phyloP scores from a whole-genome alignment of 108 stramenopile genomes.

The Pseudonitzschia multistriata region DNA sequence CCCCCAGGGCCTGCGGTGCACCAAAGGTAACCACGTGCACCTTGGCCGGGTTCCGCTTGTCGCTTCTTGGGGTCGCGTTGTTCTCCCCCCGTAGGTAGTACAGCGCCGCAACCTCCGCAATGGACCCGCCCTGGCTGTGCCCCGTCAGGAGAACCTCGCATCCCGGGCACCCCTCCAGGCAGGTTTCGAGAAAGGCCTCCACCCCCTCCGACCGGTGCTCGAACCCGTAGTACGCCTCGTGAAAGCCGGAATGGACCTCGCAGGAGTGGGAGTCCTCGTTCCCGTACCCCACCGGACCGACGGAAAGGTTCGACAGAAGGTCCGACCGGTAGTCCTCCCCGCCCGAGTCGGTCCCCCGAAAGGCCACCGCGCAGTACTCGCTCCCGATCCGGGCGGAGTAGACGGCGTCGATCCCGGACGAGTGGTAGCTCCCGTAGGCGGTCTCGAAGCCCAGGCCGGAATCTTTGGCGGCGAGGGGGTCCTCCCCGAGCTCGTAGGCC shows the following conservation, averaged over 20 bases:
- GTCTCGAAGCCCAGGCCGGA: background rate
- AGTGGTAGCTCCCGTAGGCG: background rate
- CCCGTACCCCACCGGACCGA: background rate
- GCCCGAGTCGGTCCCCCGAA: background rate
- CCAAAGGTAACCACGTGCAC: constrained; percentile 3
- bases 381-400: background rate
- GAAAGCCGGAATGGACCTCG: constrained; percentile 1
- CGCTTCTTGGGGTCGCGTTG: too few relatives aligned
- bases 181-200: background rate
- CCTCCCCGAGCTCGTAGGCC: constrained; percentile 1
- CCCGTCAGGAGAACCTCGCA: constrained; percentile 4
- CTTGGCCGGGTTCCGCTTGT: background rate
- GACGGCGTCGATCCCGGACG: background rate
- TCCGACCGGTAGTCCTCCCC: background rate
- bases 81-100: background rate
- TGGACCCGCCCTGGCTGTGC: constrained; percentile 1
- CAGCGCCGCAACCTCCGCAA: constrained; percentile 3
- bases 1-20: constrained; percentile 2
- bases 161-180: background rate
- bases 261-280: background rate
- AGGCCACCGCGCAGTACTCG: background rate
- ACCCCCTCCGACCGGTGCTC: background rate
- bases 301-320: background rate
- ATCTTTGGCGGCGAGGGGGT: background rate
- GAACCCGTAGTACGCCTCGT: background rate